phyloP scores from a whole-genome alignment of 2,329 filamentous ascomycete species.

The Chalara sp. region DNA sequence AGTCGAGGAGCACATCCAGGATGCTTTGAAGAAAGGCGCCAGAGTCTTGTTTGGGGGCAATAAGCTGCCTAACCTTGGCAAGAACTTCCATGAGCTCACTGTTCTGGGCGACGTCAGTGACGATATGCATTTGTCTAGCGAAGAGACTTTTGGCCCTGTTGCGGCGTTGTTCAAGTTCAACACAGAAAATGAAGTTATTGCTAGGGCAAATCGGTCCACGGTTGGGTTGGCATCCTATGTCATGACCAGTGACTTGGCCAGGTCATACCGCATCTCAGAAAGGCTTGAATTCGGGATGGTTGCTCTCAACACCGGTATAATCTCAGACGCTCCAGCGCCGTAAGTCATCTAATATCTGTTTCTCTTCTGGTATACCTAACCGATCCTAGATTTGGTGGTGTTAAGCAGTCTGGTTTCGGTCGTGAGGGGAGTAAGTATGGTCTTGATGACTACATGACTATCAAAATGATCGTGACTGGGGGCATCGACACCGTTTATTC shows the following conservation, averaged over 20 bases:
- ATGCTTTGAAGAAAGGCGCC: conserved; percentile 72
- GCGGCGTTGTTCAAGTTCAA: conserved; percentile 85
- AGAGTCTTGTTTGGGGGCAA: conserved; percentile 71
- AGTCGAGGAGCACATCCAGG: conserved; percentile 71
- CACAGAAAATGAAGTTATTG: conserved; percentile 81
- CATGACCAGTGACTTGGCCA: conserved; percentile 61
- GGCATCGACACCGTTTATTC: too few relatives aligned
- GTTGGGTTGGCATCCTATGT: conserved; percentile 94
- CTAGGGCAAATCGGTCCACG: conserved; percentile 71
- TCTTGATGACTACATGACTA: conserved; percentile 72
- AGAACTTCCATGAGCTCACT: conserved; percentile 86
- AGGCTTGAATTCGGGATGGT: conserved; percentile 81
- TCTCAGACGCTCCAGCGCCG: conserved; percentile 46
- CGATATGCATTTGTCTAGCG: conserved; percentile 75
- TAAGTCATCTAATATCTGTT: too few relatives aligned
- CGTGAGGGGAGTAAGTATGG: conserved; percentile 69
- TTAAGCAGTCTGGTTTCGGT: conserved; percentile 50
- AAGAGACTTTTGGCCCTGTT: conserved; percentile 95
- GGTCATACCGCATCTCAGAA: conserved; percentile 57
- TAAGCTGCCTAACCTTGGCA: conserved; percentile 66
- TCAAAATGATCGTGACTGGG: too few relatives aligned
- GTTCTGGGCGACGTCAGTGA: conserved; percentile 80
- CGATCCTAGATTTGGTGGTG: too few relatives aligned
- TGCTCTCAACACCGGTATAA: conserved; percentile 69
- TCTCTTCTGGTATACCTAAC: too few relatives aligned